A percentile compares a stretch with the other conserved stretches of the same genome.
These are phyloP conservation scores for Pseudomonodictys pantanalensis DNA, from an alignment of 495 filamentous ascomycete genomes.

Conservation along the genomic window DNA sequence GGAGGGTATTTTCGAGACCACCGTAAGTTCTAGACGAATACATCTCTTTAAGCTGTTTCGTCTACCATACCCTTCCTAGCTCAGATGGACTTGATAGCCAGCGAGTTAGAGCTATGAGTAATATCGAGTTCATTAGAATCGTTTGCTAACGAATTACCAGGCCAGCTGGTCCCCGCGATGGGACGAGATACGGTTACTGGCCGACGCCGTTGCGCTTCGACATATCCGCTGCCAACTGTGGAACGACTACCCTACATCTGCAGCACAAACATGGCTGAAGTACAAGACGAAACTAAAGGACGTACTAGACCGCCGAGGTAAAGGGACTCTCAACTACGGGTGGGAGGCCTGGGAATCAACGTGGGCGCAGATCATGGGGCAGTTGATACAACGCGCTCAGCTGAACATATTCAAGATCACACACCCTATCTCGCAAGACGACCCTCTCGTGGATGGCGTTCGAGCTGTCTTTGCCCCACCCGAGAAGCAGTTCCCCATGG, in stretches of 20 bases:
- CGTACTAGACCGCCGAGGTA: slow-evolving; percentile 75
- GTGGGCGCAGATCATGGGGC: slow-evolving; percentile 78
- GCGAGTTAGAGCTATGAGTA: no score
- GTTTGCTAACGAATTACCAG: no score
- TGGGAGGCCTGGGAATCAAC: slow-evolving; percentile 86
- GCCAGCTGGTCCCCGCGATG: slow-evolving; percentile 79
- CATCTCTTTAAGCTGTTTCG: no score
- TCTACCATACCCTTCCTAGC: no score
- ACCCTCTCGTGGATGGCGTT: slow-evolving; percentile 8
- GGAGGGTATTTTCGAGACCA: slow-evolving; percentile 76
- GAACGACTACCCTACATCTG: slow-evolving; percentile 68
- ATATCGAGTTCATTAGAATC: no score
- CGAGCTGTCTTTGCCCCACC: slow-evolving; percentile 55
- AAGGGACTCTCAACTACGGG: slow-evolving; percentile 76
- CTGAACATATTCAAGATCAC: slow-evolving; percentile 43
- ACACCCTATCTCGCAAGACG: slow-evolving; percentile 8
- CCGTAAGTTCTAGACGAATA: no score
- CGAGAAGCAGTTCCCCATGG: slow-evolving; percentile 64
- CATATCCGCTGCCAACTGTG: slow-evolving; percentile 76
- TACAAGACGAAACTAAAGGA: slow-evolving; percentile 69
- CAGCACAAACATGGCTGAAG: slow-evolving; percentile 69
- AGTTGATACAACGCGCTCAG: slow-evolving; percentile 65
- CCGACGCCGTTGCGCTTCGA: slow-evolving; percentile 74
- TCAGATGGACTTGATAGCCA: no score
- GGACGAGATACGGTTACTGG: slow-evolving; percentile 77